Evolutionary conservation across 106 monocot species (phyloP), one percentile per base, ranked within the genome.

Genomic region (Chionographis japonica): DNA sequence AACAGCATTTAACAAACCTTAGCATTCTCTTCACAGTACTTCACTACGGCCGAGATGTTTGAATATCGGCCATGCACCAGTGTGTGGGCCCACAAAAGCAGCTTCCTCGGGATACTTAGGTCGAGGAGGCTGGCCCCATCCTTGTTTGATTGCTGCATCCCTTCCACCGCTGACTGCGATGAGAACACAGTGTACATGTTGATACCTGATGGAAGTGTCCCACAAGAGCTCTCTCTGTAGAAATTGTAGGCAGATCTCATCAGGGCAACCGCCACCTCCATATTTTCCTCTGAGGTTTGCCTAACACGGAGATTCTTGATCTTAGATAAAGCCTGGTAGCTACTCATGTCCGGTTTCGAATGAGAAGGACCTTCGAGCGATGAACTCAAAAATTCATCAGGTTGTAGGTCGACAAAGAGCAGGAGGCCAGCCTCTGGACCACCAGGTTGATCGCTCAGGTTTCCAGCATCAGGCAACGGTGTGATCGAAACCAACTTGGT

Each of bases 71-170:
- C 97, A 71, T 98, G 87, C 17, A 93, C 80, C 54, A 98, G 74
- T 50, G 81, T 85, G 68, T 93, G 90, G 0, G 85, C 82, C 98
- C 98, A 98, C 56, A 98, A 67, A 42, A 98, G 98, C 37, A 98
- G 84, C 78, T 98, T 98, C 60, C 98, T 92, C n/a, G 93, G 98
- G 51, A 98, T 78, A 37, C 92, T 98, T 12, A 98, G 60, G 71
- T 98, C 98, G 36, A 95, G 78, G 38, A 62, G 58, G 14, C 80
- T 86, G 61, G 80, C 54, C 13, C 75, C 84, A 37, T 76, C 79
- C 38, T 75, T 77, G 2, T 66, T 76, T 39, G 63, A 53, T 55
- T 62, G 73, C 6, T 70, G 76, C 11, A 59, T 36, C 8, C 81
- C 86, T 76, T 78, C 78, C 16, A 20, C 63, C 51, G 76, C 39